These are phyloP conservation scores for Cadophora gregata DNA, from an alignment of 2,329 filamentous ascomycete genomes.

Conservation along the genomic window DNA sequence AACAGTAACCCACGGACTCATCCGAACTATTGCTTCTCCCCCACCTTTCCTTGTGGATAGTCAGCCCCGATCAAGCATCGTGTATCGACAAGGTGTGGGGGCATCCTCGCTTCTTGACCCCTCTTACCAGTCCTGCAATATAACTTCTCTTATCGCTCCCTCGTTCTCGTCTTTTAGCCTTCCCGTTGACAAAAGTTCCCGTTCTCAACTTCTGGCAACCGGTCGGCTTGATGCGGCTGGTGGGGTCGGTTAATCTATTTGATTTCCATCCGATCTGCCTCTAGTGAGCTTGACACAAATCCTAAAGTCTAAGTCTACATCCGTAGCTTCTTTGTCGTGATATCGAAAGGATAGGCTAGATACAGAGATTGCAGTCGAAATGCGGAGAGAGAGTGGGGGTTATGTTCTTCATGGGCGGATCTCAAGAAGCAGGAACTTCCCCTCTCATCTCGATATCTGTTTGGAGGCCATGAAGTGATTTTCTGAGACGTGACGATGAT, in stretches of 20 bases:
- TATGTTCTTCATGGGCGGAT: neutral
- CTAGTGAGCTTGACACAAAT: conserved; percentile 1
- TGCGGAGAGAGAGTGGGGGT: neutral
- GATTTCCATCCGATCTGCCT: neutral
- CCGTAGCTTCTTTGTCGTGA: neutral
- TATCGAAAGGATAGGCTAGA: neutral
- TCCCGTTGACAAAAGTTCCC: conserved; percentile 1
- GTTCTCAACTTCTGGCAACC: neutral
- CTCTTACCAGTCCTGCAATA: conserved; percentile 10
- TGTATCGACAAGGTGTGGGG: neutral
- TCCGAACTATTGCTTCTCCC: neutral
- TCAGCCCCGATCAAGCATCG: conserved; percentile 1
- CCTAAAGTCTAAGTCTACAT: neutral
- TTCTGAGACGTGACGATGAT: conserved; percentile 5
- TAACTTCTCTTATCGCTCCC: conserved; percentile 5
- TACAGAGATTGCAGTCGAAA: neutral
- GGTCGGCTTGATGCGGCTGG: neutral
- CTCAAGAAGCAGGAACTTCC: neutral
- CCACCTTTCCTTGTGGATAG: neutral
- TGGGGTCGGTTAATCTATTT: conserved; percentile 14
- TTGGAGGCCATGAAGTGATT: neutral
- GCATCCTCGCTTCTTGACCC: neutral
- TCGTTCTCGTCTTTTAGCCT: neutral
- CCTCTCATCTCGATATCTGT: neutral
- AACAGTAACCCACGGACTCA: conserved; percentile 5